Percentiles rank a stretch among this genome's conserved stretches.
These are phyloP conservation scores for Saturnispora galanensis DNA, from an alignment of 805 yeast species.

Conservation along the genomic window DNA sequence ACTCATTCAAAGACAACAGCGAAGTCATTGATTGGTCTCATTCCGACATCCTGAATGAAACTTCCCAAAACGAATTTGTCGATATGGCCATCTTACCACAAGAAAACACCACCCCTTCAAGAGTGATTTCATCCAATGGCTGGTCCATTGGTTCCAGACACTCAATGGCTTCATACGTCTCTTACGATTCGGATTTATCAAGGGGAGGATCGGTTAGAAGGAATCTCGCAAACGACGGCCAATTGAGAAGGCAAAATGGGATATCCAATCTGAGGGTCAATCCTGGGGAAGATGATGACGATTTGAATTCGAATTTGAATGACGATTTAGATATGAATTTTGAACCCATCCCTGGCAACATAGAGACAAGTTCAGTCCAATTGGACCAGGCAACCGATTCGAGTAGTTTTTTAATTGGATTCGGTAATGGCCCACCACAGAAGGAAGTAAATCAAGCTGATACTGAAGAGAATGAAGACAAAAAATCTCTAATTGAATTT, in stretches of 20 bases:
- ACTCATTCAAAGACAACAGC: constrained; percentile 5
- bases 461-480: not conserved
- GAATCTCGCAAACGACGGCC: constrained; percentile 13
- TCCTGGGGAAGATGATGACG: not conserved
- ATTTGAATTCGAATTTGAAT: too few relatives aligned
- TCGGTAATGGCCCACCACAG: constrained; percentile 1
- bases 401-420: not conserved
- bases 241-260: constrained; percentile 41
- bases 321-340: not conserved
- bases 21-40: constrained; percentile 25
- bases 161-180: constrained; percentile 34
- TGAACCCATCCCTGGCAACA: too few relatives aligned
- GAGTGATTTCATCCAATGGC: constrained; percentile 2
- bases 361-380: too few relatives aligned
- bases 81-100: constrained; percentile 5
- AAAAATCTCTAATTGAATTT: not conserved
- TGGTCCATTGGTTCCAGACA: constrained; percentile 5
- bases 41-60: constrained; percentile 15
- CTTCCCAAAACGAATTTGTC: constrained; percentile 14
- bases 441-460: not conserved
- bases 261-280: constrained; percentile 36
- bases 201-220: constrained; percentile 9
- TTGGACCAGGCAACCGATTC: not conserved
- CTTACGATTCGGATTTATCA: constrained; percentile 52
- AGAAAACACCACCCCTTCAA: constrained; percentile 8